A percentile compares a stretch with the other conserved stretches of the same genome.
phyloP scores from a whole-genome alignment of 108 stramenopile species.

The Skeletonema menzelii region DNA sequence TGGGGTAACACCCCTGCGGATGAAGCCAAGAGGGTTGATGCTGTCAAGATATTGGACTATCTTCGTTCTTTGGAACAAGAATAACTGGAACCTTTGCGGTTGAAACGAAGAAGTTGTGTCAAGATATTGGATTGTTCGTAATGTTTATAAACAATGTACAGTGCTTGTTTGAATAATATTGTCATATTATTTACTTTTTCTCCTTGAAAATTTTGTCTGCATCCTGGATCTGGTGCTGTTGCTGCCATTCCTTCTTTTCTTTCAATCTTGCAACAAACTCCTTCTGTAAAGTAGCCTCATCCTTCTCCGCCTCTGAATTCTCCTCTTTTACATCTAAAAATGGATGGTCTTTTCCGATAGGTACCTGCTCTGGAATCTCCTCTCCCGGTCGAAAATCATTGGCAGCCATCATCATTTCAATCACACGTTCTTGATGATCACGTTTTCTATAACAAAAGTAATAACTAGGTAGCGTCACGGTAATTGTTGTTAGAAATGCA shows the following conservation, averaged over 20 bases:
- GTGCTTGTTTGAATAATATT: too few relatives aligned
- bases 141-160: too few relatives aligned
- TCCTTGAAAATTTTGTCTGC: constrained; percentile 67
- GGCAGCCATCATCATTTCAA: constrained; percentile 85
- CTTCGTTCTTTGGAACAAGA: constrained; percentile 5
- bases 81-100: neutral
- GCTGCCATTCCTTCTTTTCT: constrained; percentile 85
- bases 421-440: constrained; percentile 71
- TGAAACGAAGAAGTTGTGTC: too few relatives aligned
- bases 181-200: constrained; percentile 43
- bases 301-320: constrained; percentile 5
- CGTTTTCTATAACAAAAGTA: constrained; percentile 78
- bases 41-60: constrained; percentile 5
- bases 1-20: constrained; percentile 38
- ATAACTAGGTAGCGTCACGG: constrained; percentile 69
- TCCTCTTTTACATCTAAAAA: constrained; percentile 54
- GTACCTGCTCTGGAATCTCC: constrained; percentile 66
- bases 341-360: constrained; percentile 70
- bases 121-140: too few relatives aligned
- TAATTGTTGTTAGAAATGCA: constrained; percentile 58
- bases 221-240: constrained; percentile 52
- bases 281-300: constrained; percentile 25
- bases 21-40: constrained; percentile 34
- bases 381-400: constrained; percentile 75
- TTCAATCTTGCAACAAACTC: constrained; percentile 71